Percentiles rank a stretch among this genome's conserved stretches.
Evolutionary conservation across 148 eudicot species (phyloP).

Genomic region (Pouteria glomerata): DNA sequence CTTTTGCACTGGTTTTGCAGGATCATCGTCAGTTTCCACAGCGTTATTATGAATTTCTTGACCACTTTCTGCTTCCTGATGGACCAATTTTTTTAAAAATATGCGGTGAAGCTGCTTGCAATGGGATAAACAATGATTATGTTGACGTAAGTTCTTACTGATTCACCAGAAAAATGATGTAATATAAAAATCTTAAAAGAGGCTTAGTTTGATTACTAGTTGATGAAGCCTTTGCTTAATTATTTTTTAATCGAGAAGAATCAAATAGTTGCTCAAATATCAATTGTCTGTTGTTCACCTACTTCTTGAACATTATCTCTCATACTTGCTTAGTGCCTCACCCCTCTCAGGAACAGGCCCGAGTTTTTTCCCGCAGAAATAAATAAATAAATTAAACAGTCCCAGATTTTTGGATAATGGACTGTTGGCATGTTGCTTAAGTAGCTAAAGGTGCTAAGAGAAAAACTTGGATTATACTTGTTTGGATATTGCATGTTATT

Average conservation of each 20-base stretch:
- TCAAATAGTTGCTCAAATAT: no score
- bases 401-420: neutral
- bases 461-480: neutral
- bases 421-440: neutral
- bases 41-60: constrained; percentile 81
- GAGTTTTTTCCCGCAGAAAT: no score
- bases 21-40: constrained; percentile 82
- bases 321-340: neutral
- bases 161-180: neutral
- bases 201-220: neutral
- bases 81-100: constrained; percentile 88
- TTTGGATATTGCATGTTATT: neutral
- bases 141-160: constrained; percentile 47
- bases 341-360: neutral
- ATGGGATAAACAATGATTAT: constrained; percentile 81
- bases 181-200: constrained; percentile 2
- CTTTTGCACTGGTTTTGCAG: constrained; percentile 38
- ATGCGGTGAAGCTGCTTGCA: constrained; percentile 87
- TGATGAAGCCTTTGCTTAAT: neutral
- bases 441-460: neutral
- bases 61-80: constrained; percentile 65
- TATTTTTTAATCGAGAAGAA: no score
- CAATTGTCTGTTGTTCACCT: neutral
- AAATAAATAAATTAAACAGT: no score
- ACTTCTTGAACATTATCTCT: neutral